Percentiles rank a stretch among this genome's conserved stretches.
phyloP scores from a whole-genome alignment of 2,329 filamentous ascomycete species.

The Colletotrichum endophyticum region DNA sequence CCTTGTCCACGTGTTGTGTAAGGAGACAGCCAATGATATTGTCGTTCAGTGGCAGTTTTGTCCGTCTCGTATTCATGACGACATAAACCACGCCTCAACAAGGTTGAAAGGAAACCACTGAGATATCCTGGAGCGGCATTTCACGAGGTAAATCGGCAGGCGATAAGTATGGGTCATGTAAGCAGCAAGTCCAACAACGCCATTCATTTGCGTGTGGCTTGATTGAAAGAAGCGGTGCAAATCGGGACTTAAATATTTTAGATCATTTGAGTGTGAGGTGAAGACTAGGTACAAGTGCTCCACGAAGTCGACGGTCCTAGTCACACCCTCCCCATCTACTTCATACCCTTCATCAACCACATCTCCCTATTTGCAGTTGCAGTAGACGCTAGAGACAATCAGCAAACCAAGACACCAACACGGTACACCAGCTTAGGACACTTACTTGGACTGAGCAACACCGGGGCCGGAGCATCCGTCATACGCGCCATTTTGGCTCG shows the following conservation, averaged over 20 bases:
- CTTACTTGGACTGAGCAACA: not conserved
- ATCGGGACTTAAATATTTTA: not conserved
- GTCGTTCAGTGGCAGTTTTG: not conserved
- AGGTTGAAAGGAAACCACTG: rapidly evolving
- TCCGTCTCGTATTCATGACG: not conserved
- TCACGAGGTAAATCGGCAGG: not conserved
- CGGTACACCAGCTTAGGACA: not conserved
- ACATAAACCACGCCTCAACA: rapidly evolving
- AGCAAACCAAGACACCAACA: not conserved
- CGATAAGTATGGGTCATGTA: not conserved
- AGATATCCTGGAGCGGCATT: rapidly evolving
- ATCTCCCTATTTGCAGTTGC: not conserved
- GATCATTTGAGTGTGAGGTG: not conserved
- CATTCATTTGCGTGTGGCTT: not conserved
- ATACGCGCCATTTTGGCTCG: not conserved
- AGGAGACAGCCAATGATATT: rapidly evolving
- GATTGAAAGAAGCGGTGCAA: rapidly evolving
- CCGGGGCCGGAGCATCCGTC: not conserved
- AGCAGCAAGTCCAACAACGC: not conserved
- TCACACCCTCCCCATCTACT: not conserved
- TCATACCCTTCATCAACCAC: not conserved
- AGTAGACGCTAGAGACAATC: not conserved
- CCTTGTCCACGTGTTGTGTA: not conserved
- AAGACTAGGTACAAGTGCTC: not conserved
- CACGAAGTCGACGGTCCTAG: not conserved